Evolutionary conservation across 768 basidiomycete species (phyloP).

Genomic region (Boletus pseudo-olivaceus): DNA sequence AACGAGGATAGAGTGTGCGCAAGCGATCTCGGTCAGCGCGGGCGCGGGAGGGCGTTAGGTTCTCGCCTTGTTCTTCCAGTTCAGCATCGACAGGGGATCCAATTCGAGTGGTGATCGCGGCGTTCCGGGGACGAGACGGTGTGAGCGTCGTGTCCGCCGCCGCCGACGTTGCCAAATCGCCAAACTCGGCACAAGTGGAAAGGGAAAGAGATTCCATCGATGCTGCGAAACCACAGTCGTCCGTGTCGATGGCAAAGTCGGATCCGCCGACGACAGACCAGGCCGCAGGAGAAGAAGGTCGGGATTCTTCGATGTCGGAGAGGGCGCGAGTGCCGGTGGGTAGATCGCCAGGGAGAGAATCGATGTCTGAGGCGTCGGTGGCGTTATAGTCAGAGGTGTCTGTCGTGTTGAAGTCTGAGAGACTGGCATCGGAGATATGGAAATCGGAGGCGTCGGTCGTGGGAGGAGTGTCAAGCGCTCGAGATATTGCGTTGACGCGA

Average conservation of each 20-base stretch:
- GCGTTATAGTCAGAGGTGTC: slow-evolving; percentile 13
- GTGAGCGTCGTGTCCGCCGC: slow-evolving; percentile 1
- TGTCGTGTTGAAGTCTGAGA: slow-evolving; percentile 35
- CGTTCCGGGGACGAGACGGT: background rate
- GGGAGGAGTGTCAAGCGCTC: slow-evolving; percentile 66
- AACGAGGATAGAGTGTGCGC: slow-evolving; percentile 33
- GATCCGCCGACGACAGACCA: slow-evolving; percentile 38
- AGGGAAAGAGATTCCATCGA: slow-evolving; percentile 36
- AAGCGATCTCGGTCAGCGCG: slow-evolving; percentile 28
- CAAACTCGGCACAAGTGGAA: slow-evolving; percentile 22
- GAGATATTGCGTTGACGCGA: slow-evolving; percentile 20
- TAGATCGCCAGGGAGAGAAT: slow-evolving; percentile 12
- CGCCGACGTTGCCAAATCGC: slow-evolving; percentile 10
- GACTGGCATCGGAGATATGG: slow-evolving; percentile 42
- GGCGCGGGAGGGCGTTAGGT: slow-evolving; percentile 11
- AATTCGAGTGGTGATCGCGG: background rate
- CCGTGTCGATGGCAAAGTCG: slow-evolving; percentile 31
- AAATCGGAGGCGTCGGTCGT: slow-evolving; percentile 63
- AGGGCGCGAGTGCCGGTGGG: slow-evolving; percentile 11
- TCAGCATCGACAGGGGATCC: background rate
- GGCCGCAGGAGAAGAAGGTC: slow-evolving; percentile 28
- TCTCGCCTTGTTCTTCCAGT: background rate
- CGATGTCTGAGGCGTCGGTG: slow-evolving; percentile 25
- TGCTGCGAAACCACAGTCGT: slow-evolving; percentile 32
- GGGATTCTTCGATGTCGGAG: slow-evolving; percentile 29